Base-by-base conservation (phyloP, 148 eudicot species). In the Cornus controversa region DNA sequence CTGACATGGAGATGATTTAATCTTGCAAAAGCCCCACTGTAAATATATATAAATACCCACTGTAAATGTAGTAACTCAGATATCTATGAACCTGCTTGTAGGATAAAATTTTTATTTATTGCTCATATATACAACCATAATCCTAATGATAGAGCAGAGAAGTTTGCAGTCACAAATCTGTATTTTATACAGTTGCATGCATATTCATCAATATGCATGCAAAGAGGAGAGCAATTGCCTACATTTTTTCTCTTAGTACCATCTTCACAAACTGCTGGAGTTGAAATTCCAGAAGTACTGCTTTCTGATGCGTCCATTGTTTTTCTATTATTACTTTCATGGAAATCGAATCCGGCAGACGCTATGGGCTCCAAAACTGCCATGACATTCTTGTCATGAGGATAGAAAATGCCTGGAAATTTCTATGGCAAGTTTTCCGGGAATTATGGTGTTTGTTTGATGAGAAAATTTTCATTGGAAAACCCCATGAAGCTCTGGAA, bases 281-380 rank as follows among this genome's bases (percentile, higher is more conserved):
- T 88, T 26, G 90, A 87, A 60, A 83, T 74, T 9, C 80, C 84
- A 40, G 89, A 88, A 40, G 45, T 40, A 65, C 87, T 83, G 64
- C 78, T 82, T 40, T 87, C 90, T 8, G 84, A 68, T 9, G 80
- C 80, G 68, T 85, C 82, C 53, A 82, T 80, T 11, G 80, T 72
- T 89, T 84, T 88, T 77, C 93, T 89, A 77, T 91, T 91, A 74
- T 75, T 85, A 26, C 14, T 84, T 60, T 75, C 77, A 28, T 79
- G 66, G 66, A 60, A 13, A 42, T 70, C 80, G 24, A 70, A 67
- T 66, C 65, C 81, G 15, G 34, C 75, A 18, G 76, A 77, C 16
- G 15, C 50, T 29, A 82, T 29, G 18, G 74, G 72, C 62, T 40
- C 53, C 4, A 69, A 27, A 40, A 71, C 69, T 63, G 83, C 28